Base-by-base conservation (phyloP, 1,284 basidiomycete genomes). In the Sporisorium exsertum region DNA sequence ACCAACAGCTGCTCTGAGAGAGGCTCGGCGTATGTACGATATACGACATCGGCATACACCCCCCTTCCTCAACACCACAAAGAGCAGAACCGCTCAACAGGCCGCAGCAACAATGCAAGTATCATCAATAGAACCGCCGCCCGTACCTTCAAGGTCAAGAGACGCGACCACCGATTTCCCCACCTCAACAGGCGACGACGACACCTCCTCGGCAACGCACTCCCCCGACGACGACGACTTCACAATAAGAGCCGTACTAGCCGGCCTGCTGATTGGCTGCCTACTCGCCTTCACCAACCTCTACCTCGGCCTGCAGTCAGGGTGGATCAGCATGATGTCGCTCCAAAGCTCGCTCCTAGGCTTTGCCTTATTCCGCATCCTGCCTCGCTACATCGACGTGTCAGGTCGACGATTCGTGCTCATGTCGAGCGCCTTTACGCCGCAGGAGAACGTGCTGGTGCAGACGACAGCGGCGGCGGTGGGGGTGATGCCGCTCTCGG, bases 401-500 rank as follows among this genome's bases (percentile, higher is more conserved):
- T 33, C 56, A 2, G 57, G 70, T 15, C 64, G 65, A 13, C 57
- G 54, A 0, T 64, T 72, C 20, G 46, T 51, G 64, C 54, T 78
- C 24, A 56, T 79, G 54, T 62, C 61, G 26, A 60, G 50, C 5
- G 91, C 93, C 0, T 89, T 97, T 33, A 92, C 91, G 12, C 90
- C 94, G 0, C 93, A 94, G 86, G 94, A 97, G 85, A 94, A 96
- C 75, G 92, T 82, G 33, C 92, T 98, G 0, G 89, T 97, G 7
- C 96, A 98, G 85, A 97, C 95, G 0, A 96, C 94, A 0, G 94
- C 96, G 0, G 95, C 95, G 2, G 94, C 95, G 3, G 71, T 85
- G 0, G 88, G 88, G 0, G 88, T 88, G 0, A 94, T 97, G 91
- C 94, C 95, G 13, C 88, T 98, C 22, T 93, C 94, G 8, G 95